Conservation (phyloP, 108 stramenopile genomes). For the Skeletonema tropicum region DNA sequence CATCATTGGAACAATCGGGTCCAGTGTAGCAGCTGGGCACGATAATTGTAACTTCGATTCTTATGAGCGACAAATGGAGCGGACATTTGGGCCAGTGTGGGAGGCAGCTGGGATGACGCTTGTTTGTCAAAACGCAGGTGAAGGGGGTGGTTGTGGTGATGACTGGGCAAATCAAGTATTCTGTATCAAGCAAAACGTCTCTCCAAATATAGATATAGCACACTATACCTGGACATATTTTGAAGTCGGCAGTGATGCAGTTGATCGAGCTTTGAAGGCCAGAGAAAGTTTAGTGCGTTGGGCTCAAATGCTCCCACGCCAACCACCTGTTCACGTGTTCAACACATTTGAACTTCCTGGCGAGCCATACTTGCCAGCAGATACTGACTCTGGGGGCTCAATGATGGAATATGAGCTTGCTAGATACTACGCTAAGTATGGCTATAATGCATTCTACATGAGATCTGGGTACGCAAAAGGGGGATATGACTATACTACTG, state of each 20-base stretch:
- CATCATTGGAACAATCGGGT: conserved; percentile 33
- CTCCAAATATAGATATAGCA: conserved; percentile 30
- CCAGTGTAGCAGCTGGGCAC: conserved; percentile 45
- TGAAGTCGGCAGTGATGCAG: conserved; percentile 26
- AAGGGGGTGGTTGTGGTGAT: conserved; percentile 46
- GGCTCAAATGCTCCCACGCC: conserved; percentile 49
- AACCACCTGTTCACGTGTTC: conserved; percentile 46
- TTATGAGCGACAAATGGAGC: conserved; percentile 43
- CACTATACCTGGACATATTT: conserved; percentile 56
- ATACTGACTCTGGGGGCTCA: neutral
- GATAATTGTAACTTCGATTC: conserved; percentile 41
- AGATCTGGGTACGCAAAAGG: conserved; percentile 38
- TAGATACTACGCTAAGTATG: conserved; percentile 48
- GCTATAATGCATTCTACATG: conserved; percentile 53
- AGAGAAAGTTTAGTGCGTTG: conserved; percentile 49
- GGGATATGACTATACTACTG: conserved; percentile 48
- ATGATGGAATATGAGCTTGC: conserved; percentile 30
- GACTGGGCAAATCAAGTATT: conserved; percentile 36
- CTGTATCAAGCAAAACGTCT: conserved; percentile 42
- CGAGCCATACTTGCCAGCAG: neutral
- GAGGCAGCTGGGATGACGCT: conserved; percentile 48
- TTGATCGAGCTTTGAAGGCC: neutral
- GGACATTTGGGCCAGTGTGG: conserved; percentile 32
- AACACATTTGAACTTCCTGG: conserved; percentile 29
- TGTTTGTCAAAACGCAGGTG: conserved; percentile 40